Percentiles rank a stretch among this genome's conserved stretches.
phyloP scores from a whole-genome alignment of 2,329 filamentous ascomycete genomes.

The Blastomyces parvus region DNA sequence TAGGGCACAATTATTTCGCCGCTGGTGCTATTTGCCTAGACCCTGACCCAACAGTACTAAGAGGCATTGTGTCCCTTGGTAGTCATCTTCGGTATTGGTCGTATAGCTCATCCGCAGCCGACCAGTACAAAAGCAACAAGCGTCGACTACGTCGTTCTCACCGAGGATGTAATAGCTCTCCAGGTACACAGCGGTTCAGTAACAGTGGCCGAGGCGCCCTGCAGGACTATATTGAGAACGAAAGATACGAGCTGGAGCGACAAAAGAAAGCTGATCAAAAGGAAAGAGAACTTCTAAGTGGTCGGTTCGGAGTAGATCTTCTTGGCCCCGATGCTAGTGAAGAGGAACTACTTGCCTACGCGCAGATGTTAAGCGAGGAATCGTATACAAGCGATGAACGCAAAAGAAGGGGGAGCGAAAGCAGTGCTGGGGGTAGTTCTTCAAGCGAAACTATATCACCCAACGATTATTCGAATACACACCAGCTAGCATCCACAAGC shows the following conservation, averaged over 20 bases:
- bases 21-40: conserved; percentile 79
- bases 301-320: conserved; percentile 75
- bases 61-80: conserved; percentile 79
- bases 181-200: conserved; percentile 47
- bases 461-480: conserved; percentile 6
- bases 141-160: conserved; percentile 64
- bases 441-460: conserved; percentile 30
- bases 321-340: conserved; percentile 48
- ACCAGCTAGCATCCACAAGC: conserved; percentile 21
- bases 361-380: conserved; percentile 53
- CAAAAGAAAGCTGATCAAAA: conserved; percentile 59
- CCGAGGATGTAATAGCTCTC: conserved; percentile 49
- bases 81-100: conserved; percentile 87
- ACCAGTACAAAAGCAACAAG: conserved; percentile 66
- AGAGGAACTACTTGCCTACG: conserved; percentile 55
- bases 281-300: conserved; percentile 60
- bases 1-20: conserved; percentile 67
- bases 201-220: conserved; percentile 60
- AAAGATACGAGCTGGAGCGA: conserved; percentile 66
- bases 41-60: conserved; percentile 72
- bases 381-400: conserved; percentile 42
- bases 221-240: conserved; percentile 75
- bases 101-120: conserved; percentile 70
- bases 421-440: conserved; percentile 33
- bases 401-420: conserved; percentile 36